Evolutionary conservation across 2,329 filamentous ascomycete species (phyloP), one percentile per base, ranked within the genome.

Genomic region (Claviceps paspali): DNA sequence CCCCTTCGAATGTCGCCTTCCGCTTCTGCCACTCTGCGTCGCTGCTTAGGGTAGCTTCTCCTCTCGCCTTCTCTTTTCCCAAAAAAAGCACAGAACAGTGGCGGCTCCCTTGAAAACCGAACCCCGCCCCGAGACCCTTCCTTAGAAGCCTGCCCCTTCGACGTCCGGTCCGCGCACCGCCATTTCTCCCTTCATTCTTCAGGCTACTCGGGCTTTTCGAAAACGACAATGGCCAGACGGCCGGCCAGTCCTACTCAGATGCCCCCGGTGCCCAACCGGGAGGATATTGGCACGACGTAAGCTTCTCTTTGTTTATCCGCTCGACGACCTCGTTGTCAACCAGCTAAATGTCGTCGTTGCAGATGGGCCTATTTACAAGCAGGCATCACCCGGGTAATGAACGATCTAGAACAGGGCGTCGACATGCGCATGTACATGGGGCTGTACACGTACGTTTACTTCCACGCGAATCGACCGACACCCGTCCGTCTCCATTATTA

Each of bases 391-490:
- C 83, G 80, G 56, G 92, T 98, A 53, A 96, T 98, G 88, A 75
- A 76, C 49, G 82, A 92, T 53, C 70, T 96, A 21, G 82, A 88
- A 52, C 81, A 85, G 47, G 91, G 91, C 43, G 82, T 98, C 62
- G 87, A 95, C 53, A 86, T 96, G 78, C 76, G 81, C 50, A 88
- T 84, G 68, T 96, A 96, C 62, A 95, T 96, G 88, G 85, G 83
- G 39, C 77, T 95, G 42, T 96, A 96, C 63, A 95, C 88, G 80
- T 85, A 55, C 36, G 50, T 49, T n/a, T 17, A 26, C n/a, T 7
- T 26, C 38, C 17, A 3, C 27, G 4, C 5, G 3, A 33, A 12
- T 21, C 19, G 6, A 28, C 11, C 6, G 18, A 15, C 11, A 21
- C 2, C 3, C 19, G 9, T n/a, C 3, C 9, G 5, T 10, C 30